Evolutionary conservation across 2,329 filamentous ascomycete species (phyloP), one percentile per base, ranked within the genome.

Genomic region (Diaporthe longicolla): DNA sequence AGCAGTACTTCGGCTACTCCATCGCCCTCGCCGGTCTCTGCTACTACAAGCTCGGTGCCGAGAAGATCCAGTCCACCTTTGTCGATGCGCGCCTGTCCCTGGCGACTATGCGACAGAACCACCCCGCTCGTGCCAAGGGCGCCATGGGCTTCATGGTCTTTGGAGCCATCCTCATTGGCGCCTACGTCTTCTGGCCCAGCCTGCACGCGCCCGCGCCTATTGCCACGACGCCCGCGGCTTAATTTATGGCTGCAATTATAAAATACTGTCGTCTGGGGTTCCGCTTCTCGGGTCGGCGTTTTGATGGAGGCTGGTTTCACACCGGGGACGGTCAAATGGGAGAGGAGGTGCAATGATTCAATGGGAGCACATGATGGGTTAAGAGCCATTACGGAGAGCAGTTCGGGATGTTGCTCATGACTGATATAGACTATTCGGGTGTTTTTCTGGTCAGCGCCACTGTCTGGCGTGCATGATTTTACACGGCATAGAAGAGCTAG

Each of bases 1-100:
- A 92, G 75, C 92, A 94, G 83, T 91, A 90, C 81, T 92, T 93
- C 82, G 92, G 92, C 76, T 94, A 93, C 86, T 87, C 87, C 75
- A 89, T 93, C 78, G 91, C 92, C 24, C 77, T 82, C 17, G 78
- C 58, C 57, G 79, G 80, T 65, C 76, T 81, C 40, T 75, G 79
- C 72, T 79, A 80, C 77, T 82, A 81, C 77, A 76, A 73, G 73
- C 74, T 76, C 40, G 74, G 74, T n/a, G 63, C 74, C 45, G 74
- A 76, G 70, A 76, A 76, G 69, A 35, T 76, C 6, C 74, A 76
- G 58, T 74, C 74, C 26, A 66, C 73, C 13, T 70, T 74, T 43
- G 57, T 66, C 35, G 74, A 76, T 37, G 74, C 74, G 13, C 74
- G 74, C 37, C 74, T 76, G 24, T 73, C 73, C 17, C 58, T 76